Evolutionary conservation across 345 rosid genomes (phyloP).

Genomic region (Theobroma cacao): DNA sequence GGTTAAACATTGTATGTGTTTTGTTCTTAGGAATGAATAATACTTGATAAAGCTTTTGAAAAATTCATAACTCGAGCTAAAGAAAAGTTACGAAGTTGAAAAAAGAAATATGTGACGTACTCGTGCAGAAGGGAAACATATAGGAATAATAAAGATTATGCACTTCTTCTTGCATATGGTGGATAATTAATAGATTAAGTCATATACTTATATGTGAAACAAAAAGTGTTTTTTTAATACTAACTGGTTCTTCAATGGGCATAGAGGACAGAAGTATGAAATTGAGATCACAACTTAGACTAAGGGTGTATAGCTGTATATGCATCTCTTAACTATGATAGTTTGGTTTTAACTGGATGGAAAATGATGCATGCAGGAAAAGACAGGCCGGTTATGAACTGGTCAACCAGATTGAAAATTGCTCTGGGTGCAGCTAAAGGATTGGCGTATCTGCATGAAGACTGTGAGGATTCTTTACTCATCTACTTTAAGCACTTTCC

Average conservation of each 20-base stretch:
- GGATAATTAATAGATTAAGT: background rate
- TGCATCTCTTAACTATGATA: slow-evolving; percentile 5
- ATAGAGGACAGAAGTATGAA: background rate
- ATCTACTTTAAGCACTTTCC: background rate
- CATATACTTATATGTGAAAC: background rate
- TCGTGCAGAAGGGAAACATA: background rate
- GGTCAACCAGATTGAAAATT: slow-evolving; percentile 67
- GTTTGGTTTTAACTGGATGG: background rate
- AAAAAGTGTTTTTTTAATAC: background rate
- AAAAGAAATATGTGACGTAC: background rate
- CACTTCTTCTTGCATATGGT: background rate
- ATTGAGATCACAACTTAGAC: slow-evolving; percentile 9
- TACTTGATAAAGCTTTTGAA: background rate
- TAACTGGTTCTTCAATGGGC: background rate
- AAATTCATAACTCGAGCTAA: background rate
- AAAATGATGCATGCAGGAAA: slow-evolving; percentile 44
- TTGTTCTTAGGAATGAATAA: background rate
- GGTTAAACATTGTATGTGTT: background rate
- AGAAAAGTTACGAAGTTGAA: background rate
- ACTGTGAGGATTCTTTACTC: slow-evolving; percentile 50
- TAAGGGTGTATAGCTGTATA: background rate
- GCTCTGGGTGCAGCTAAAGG: slow-evolving; percentile 90
- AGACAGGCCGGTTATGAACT: slow-evolving; percentile 59
- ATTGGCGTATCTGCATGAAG: slow-evolving; percentile 86
- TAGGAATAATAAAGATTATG: background rate